phyloP scores from a whole-genome alignment of 768 basidiomycete species.

The Coprinopsis sp. region DNA sequence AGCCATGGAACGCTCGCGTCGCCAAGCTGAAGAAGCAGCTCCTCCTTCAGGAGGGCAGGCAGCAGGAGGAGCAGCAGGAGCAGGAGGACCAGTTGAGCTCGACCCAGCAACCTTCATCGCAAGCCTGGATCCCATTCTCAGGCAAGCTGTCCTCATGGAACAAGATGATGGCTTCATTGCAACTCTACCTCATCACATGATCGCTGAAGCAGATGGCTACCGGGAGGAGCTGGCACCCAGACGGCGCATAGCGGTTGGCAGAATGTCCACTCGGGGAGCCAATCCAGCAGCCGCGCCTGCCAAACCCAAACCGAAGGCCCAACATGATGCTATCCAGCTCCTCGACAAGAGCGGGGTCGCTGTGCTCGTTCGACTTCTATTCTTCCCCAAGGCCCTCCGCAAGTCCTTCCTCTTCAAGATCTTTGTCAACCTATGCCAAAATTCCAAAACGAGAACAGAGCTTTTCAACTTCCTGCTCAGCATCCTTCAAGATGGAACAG shows the following conservation, averaged over 20 bases:
- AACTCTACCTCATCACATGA: conserved; percentile 77
- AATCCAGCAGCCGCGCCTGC: conserved; percentile 24
- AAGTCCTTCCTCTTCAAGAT: conserved; percentile 85
- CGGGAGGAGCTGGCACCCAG: conserved; percentile 48
- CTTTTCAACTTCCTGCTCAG: conserved; percentile 92
- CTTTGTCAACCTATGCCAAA: conserved; percentile 94
- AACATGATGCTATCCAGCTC: conserved; percentile 88
- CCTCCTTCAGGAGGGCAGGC: too few species aligned
- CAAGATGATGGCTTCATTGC: conserved; percentile 83
- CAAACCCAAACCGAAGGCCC: conserved; percentile 46
- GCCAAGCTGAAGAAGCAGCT: conserved; percentile 34
- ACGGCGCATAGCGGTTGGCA: conserved; percentile 26
- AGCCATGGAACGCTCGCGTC: conserved; percentile 70
- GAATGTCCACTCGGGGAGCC: conserved; percentile 22
- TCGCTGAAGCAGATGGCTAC: conserved; percentile 75
- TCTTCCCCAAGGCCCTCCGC: conserved; percentile 90
- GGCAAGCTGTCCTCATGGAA: conserved; percentile 87
- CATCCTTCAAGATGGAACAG: conserved; percentile 92
- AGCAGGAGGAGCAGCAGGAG: too few species aligned
- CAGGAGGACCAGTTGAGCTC: conserved; percentile 63
- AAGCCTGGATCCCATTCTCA: conserved; percentile 82
- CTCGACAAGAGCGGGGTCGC: conserved; percentile 89
- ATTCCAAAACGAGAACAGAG: conserved; percentile 84
- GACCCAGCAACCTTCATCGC: conserved; percentile 91
- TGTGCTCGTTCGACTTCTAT: conserved; percentile 84